Percentiles rank a stretch among this genome's conserved stretches.
Conservation (phyloP, 768 basidiomycete genomes). For the Gloeostereum incarnatum region DNA sequence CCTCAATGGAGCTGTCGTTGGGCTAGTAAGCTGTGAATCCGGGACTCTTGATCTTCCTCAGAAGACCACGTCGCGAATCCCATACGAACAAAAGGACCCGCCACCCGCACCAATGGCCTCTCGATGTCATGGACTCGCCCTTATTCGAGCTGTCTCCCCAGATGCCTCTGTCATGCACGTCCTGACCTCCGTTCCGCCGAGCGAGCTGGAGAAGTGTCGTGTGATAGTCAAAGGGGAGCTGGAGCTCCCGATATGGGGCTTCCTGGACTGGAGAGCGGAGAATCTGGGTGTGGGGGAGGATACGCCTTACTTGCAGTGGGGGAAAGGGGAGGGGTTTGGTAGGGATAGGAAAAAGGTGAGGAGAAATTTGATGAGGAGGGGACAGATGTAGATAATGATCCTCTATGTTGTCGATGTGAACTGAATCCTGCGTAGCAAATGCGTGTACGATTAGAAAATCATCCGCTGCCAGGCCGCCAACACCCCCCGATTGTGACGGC, state of each 20-base stretch:
- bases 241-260: constrained; percentile 80
- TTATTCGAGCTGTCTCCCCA: constrained; percentile 53
- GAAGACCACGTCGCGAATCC: constrained; percentile 16
- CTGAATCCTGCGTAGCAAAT: too few species aligned
- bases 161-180: constrained; percentile 49
- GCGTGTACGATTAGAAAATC: too few species aligned
- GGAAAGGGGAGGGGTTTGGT: constrained; percentile 61
- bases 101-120: constrained; percentile 54
- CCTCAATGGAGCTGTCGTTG: constrained; percentile 77
- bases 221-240: constrained; percentile 80
- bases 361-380: constrained; percentile 81
- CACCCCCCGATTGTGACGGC: too few species aligned
- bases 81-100: constrained; percentile 49
- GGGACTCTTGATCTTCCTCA: constrained; percentile 24
- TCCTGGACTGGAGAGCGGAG: constrained; percentile 59
- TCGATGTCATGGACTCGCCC: constrained; percentile 64
- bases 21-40: constrained; percentile 48
- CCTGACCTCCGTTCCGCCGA: constrained; percentile 65
- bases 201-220: constrained; percentile 28
- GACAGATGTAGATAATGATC: constrained; percentile 41
- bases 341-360: constrained; percentile 65
- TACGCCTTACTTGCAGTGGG: constrained; percentile 72
- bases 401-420: background rate
- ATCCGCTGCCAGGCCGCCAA: too few species aligned
- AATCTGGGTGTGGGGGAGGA: constrained; percentile 40